These are phyloP conservation scores for Sicyos edulis DNA, from an alignment of 306 rosid species.

Conservation along the genomic window DNA sequence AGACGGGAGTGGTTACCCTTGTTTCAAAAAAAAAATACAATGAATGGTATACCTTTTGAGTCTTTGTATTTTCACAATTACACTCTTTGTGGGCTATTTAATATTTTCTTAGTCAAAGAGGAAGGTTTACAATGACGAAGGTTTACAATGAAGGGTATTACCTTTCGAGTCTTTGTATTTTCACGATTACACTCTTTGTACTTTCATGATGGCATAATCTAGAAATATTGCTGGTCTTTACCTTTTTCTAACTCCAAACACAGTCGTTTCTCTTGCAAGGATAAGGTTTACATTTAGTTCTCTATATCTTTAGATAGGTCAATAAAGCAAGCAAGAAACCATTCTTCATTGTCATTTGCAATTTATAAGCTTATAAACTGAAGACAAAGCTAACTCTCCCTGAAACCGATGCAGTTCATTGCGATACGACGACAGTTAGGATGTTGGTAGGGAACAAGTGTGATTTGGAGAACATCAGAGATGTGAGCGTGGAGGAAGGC, in stretches of 20 bases:
- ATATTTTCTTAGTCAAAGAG: too few relatives aligned
- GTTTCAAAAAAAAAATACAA: too few relatives aligned
- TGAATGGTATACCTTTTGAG: too few relatives aligned
- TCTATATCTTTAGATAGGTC: background rate
- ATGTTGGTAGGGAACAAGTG: conserved; percentile 94
- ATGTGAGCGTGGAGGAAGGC: conserved; percentile 69
- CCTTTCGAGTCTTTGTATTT: too few relatives aligned
- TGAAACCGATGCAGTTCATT: conserved; percentile 53
- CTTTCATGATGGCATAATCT: background rate
- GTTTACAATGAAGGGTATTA: too few relatives aligned
- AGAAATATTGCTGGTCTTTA: background rate
- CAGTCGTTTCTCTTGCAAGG: background rate
- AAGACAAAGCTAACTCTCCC: conserved; percentile 1
- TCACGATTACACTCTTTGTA: too few relatives aligned
- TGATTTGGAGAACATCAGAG: conserved; percentile 83
- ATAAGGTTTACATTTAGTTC: background rate
- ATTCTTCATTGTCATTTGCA: background rate
- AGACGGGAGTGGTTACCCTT: too few relatives aligned
- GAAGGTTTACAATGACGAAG: too few relatives aligned
- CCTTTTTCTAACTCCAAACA: background rate
- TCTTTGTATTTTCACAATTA: too few relatives aligned
- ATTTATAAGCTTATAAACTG: background rate
- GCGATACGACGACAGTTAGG: conserved; percentile 61
- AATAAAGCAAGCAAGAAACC: background rate
- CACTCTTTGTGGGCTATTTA: too few relatives aligned